A percentile compares a stretch with the other conserved stretches of the same genome.
Evolutionary conservation across 352 stramenopile species (phyloP).

Genomic region (Stephanocyclus meneghinianus): DNA sequence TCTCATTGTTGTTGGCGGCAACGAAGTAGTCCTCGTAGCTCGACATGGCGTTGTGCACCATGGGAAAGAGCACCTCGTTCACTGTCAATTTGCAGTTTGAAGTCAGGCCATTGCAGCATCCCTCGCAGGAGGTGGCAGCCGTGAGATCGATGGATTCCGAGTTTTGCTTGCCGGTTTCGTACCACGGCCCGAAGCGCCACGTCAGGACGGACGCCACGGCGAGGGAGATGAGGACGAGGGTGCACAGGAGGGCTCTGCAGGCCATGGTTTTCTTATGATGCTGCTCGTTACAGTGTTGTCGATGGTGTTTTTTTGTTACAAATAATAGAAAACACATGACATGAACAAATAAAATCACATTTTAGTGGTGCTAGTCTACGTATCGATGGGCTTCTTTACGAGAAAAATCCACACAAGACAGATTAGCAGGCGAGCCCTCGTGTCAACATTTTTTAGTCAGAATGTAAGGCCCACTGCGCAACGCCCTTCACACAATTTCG

Average conservation of each 20-base stretch:
- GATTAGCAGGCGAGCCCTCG: too few species aligned
- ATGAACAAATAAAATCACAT: too few species aligned
- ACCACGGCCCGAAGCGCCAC: conserved; percentile 35
- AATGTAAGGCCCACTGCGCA: too few species aligned
- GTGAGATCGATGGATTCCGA: background rate
- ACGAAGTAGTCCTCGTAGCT: conserved; percentile 56
- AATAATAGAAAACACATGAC: too few species aligned
- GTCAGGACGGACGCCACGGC: conserved; percentile 8
- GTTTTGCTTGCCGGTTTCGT: conserved; percentile 1
- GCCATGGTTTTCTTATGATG: background rate
- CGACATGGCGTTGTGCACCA: conserved; percentile 65
- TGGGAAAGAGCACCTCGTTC: conserved; percentile 61
- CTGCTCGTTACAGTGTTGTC: background rate
- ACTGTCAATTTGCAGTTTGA: conserved; percentile 57
- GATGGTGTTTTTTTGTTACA: too few species aligned
- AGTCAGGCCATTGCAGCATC: conserved; percentile 67
- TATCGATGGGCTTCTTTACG: too few species aligned
- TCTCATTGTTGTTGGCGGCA: conserved; percentile 57
- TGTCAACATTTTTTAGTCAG: too few species aligned
- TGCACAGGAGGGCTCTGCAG: conserved; percentile 11
- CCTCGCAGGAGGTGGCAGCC: conserved; percentile 10
- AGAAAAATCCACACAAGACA: too few species aligned
- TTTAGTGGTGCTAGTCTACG: too few species aligned
- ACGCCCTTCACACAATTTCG: too few species aligned
- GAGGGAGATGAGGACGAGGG: conserved; percentile 12